Conservation (phyloP, 2,329 filamentous ascomycete species). For the Clonostachys byssicola region DNA sequence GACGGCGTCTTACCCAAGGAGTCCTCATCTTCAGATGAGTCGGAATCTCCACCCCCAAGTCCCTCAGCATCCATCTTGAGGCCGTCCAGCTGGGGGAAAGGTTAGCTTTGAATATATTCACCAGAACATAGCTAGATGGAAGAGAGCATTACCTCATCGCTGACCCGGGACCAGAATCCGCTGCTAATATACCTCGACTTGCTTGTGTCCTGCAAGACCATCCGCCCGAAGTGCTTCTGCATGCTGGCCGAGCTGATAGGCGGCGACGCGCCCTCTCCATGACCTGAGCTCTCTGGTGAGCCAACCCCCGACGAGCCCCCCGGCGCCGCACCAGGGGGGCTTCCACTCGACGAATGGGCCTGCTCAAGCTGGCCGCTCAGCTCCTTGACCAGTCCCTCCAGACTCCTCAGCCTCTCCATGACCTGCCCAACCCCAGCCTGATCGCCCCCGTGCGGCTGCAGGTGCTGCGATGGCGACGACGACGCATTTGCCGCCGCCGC, state of each 20-base stretch:
- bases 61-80: slow-evolving; percentile 32
- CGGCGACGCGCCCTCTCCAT: slow-evolving; percentile 8
- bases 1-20: slow-evolving; percentile 18
- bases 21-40: slow-evolving; percentile 31
- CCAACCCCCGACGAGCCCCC: slow-evolving; percentile 8
- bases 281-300: too few relatives aligned
- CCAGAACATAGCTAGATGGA: neutral
- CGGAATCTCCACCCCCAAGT: slow-evolving; percentile 23
- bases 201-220: slow-evolving; percentile 38
- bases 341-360: slow-evolving; percentile 21
- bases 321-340: slow-evolving; percentile 13
- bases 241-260: slow-evolving; percentile 9
- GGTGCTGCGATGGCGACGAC: neutral
- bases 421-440: slow-evolving; percentile 23
- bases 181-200: slow-evolving; percentile 43
- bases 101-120: neutral
- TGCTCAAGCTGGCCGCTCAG: slow-evolving; percentile 38
- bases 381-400: slow-evolving; percentile 47
- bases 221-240: slow-evolving; percentile 38
- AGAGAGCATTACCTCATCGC: slow-evolving; percentile 41
- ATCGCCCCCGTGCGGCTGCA: neutral
- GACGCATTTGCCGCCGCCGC: neutral
- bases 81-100: slow-evolving; percentile 30
- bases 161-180: slow-evolving; percentile 52
- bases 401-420: slow-evolving; percentile 41